Evolutionary conservation across 441 rosid species (phyloP), one percentile per base, ranked within the genome.

Genomic region (Syzygium syzygioides): DNA sequence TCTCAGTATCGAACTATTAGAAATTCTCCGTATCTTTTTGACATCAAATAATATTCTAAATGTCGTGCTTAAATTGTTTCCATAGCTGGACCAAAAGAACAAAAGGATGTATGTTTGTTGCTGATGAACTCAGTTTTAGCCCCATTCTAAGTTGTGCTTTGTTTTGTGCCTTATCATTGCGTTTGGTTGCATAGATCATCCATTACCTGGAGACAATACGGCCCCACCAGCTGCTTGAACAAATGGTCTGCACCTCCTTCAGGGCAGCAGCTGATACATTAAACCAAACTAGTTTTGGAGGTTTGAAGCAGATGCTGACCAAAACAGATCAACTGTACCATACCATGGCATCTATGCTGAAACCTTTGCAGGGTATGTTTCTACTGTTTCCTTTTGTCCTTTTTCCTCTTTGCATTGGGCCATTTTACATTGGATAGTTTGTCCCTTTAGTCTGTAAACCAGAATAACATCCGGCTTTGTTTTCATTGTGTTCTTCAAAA

Each of bases 241-340:
- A 98, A 91, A 97, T 98, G 98, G 95, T 97, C 90, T 98, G 98
- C 85, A 94, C 99, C 83, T 96, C 99, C 89, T 98, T 98, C 91
- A 94, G 96, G 92, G 99, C 98, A 88, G 94, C 99, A 90, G 98
- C 98, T n/a, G 98, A 96, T 93, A 96, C 98, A 89, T 92, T 97
- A 90, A 95, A 93, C 94, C 97, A 91, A 90, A 95, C 98, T 62
- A 92, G 90, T 64, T 94, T 89, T 86, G 98, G 99, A 90, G 94
- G 91, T 92, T 91, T 96, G 94, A 96, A 91, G 92, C 96, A 94
- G 89, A 94, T 97, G 99, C 92, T 87, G 79, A 87, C 90, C 60
- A 95, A 95, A 91, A 90, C 97, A 84, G 98, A 95, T 79, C 98
- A 97, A 90, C 94, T 98, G 87, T 97, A 96, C 93, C 90, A 86